Evolutionary conservation across 164 flowering plant genomes (phyloP), one percentile per base, ranked within the genome.

Genomic region (Pachysandra terminalis): DNA sequence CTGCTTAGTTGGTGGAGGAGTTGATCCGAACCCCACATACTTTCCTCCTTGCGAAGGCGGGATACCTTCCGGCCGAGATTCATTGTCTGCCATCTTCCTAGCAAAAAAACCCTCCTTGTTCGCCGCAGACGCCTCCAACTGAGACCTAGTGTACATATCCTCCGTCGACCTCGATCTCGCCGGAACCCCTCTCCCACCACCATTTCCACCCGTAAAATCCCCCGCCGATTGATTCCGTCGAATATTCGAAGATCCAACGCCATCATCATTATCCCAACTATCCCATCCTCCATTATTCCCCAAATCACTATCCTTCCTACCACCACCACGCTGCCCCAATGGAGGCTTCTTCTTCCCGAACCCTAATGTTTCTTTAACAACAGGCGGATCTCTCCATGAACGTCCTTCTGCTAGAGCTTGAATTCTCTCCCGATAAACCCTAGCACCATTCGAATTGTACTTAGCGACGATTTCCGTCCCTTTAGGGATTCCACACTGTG

Each of bases 1-100:
- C 73, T 75, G 63, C 66, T 65, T 83, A 0, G 82, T 1, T 16
- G 86, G 88, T n/a, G 74, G 52, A 9, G 87, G 90, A 16, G 69
- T 79, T 8, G 99, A 96, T 66, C 99, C 99, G 66, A 96, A 96
- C 17, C 99, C 99, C 0, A 96, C 98, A 74, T 90, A 96, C 79
- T 88, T 93, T 32, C 99, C 99, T 0, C 99, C 99, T 66, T 91
- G 88, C 19, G 97, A 89, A 2, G 99, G 99, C 0, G 97, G 97
- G 3, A 96, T 0, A 16, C 96, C 97, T 26, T 88, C 97, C 0
- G 98, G 97, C 76, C 85, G 62, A 8, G 87, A 73, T 37, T 90
- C 89, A 66, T 96, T 96, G 81, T 96, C 99, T 9, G 75, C 78
- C 70, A 89, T 76, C 78, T 82, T 92, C 74, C 81, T 78, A 2